A percentile compares a stretch with the other conserved stretches of the same genome.
These are phyloP conservation scores for Boletus bicolor DNA, from an alignment of 768 basidiomycete species.

Conservation along the genomic window DNA sequence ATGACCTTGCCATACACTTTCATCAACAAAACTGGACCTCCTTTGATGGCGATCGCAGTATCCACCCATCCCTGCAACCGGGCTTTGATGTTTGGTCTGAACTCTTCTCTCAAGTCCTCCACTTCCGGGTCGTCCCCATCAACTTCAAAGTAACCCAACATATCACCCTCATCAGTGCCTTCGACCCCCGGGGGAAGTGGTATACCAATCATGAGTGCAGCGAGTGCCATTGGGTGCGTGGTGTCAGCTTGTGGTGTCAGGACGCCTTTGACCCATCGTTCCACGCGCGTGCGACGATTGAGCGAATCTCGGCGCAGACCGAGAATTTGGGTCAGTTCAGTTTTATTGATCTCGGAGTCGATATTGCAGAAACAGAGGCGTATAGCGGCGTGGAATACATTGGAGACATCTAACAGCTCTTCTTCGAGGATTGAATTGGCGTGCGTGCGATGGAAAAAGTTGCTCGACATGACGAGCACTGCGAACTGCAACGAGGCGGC, in stretches of 20 bases:
- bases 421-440: conserved; percentile 46
- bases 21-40: conserved; percentile 34
- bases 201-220: conserved; percentile 62
- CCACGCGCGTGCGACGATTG: conserved; percentile 45
- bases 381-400: conserved; percentile 42
- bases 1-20: conserved; percentile 45
- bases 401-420: conserved; percentile 48
- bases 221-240: conserved; percentile 55
- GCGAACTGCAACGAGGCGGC: conserved; percentile 44
- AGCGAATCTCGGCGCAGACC: conserved; percentile 38
- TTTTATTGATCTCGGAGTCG: conserved; percentile 37
- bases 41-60: conserved; percentile 38
- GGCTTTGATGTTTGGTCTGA: conserved; percentile 52
- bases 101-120: conserved; percentile 60
- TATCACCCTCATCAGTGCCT: conserved; percentile 43
- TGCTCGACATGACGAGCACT: conserved; percentile 36
- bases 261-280: conserved; percentile 51
- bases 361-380: conserved; percentile 47
- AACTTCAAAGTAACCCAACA: conserved; percentile 49
- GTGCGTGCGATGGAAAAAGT: conserved; percentile 24
- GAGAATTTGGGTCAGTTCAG: conserved; percentile 45
- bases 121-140: conserved; percentile 52
- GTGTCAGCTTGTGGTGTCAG: conserved; percentile 36
- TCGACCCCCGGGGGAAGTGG: conserved; percentile 39
- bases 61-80: conserved; percentile 59